A percentile compares a stretch with the other conserved stretches of the same genome.
phyloP scores from a whole-genome alignment of 148 eudicot genomes.

The Vaccinium darrowii region DNA sequence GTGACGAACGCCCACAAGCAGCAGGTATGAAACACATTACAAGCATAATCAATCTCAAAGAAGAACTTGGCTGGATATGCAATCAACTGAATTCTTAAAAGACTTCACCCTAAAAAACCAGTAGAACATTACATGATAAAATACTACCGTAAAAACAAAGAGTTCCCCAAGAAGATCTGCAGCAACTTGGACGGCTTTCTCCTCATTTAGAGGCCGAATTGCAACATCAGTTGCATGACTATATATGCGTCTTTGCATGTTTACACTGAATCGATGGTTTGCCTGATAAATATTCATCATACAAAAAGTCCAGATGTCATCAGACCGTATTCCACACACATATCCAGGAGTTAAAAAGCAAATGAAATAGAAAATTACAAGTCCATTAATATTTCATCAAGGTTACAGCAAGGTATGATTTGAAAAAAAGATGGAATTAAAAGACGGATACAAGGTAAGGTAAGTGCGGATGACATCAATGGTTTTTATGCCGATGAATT shows the following conservation, averaged over 20 bases:
- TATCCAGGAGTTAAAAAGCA: neutral
- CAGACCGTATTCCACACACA: conserved; percentile 11
- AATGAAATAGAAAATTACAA: neutral
- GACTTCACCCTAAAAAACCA: neutral
- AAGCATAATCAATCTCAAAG: neutral
- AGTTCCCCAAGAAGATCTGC: conserved; percentile 89
- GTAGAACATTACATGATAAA: neutral
- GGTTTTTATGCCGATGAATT: neutral
- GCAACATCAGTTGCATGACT: conserved; percentile 86
- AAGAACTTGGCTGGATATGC: neutral
- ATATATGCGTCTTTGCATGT: conserved; percentile 74
- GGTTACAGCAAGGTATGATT: neutral
- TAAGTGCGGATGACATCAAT: neutral
- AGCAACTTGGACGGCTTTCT: conserved; percentile 90
- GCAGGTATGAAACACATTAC: neutral
- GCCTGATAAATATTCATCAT: conserved; percentile 36
- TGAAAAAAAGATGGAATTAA: neutral
- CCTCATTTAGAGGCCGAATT: conserved; percentile 84
- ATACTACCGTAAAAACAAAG: conserved; percentile 70
- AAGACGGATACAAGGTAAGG: neutral
- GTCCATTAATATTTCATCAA: neutral
- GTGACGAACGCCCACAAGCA: neutral
- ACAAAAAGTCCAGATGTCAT: conserved; percentile 1
- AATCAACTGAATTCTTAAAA: conserved; percentile 6
- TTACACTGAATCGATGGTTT: conserved; percentile 74